Evolutionary conservation across 768 basidiomycete genomes (phyloP).

Genomic region (Suillus bovinus): DNA sequence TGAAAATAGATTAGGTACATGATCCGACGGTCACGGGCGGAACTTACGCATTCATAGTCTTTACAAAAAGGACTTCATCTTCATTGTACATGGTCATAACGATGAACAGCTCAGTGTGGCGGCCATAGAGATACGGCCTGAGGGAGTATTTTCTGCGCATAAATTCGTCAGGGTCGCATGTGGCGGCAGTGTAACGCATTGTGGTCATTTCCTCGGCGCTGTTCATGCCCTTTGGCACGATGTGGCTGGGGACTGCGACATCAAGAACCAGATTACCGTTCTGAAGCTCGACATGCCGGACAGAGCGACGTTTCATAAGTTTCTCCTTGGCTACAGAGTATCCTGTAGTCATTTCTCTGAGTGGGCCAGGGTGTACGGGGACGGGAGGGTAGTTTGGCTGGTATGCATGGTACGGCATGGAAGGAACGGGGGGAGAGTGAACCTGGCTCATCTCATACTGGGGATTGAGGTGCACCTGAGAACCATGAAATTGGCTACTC

Average conservation of each 20-base stretch:
- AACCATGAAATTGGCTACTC: slow-evolving; percentile 60
- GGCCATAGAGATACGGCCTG: slow-evolving; percentile 74
- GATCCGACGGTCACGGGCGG: slow-evolving; percentile 2
- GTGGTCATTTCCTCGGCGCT: slow-evolving; percentile 75
- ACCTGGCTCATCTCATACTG: slow-evolving; percentile 59
- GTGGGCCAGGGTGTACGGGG: slow-evolving; percentile 47
- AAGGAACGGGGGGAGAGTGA: slow-evolving; percentile 53
- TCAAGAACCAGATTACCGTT: slow-evolving; percentile 87
- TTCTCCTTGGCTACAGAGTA: slow-evolving; percentile 74
- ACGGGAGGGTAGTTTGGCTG: slow-evolving; percentile 61
- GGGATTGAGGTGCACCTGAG: slow-evolving; percentile 71
- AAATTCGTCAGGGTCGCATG: slow-evolving; percentile 89
- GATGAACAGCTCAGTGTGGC: slow-evolving; percentile 90
- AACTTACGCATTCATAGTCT: slow-evolving; percentile 83
- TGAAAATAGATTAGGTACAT: slow-evolving; percentile 27
- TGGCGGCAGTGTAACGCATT: slow-evolving; percentile 87
- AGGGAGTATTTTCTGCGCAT: slow-evolving; percentile 76
- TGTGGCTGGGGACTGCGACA: slow-evolving; percentile 75
- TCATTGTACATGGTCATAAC: slow-evolving; percentile 98
- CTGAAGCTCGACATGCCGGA: slow-evolving; percentile 77
- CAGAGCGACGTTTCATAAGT: slow-evolving; percentile 78
- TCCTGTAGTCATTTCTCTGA: slow-evolving; percentile 50
- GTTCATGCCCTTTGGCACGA: slow-evolving; percentile 65
- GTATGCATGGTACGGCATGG: slow-evolving; percentile 45
- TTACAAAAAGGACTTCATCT: slow-evolving; percentile 75